Evolutionary conservation across 768 basidiomycete genomes (phyloP).

Genomic region (Rhodosporidiobolus odoratus): DNA sequence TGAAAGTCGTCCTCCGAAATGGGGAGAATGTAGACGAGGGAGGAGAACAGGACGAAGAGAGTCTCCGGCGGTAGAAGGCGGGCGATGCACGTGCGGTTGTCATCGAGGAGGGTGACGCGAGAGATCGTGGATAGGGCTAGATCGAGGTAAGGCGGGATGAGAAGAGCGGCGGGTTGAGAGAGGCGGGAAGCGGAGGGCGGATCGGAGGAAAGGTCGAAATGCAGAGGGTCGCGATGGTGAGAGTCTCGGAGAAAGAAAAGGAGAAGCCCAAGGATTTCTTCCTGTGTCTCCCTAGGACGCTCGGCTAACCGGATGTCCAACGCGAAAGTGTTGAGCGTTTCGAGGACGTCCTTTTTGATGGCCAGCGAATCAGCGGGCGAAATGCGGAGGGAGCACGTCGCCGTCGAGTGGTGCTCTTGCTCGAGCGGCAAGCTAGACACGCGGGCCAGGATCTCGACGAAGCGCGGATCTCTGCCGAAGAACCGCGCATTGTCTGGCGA

Average conservation of each 20-base stretch:
- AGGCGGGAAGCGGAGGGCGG: slow-evolving; percentile 5
- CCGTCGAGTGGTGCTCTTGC: not conserved
- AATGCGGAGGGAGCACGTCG: slow-evolving; percentile 57
- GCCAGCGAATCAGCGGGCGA: slow-evolving; percentile 66
- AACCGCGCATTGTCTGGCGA: slow-evolving; percentile 64
- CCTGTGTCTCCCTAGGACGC: slow-evolving; percentile 17
- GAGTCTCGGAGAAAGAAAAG: slow-evolving; percentile 46
- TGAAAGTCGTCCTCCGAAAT: slow-evolving; percentile 66
- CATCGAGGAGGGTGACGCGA: slow-evolving; percentile 68
- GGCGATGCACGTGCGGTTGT: slow-evolving; percentile 68
- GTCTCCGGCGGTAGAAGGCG: slow-evolving; percentile 57
- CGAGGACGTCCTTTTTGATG: slow-evolving; percentile 70
- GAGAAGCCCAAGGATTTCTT: slow-evolving; percentile 33
- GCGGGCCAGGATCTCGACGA: slow-evolving; percentile 64
- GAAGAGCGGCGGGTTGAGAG: slow-evolving; percentile 54
- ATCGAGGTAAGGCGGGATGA: slow-evolving; percentile 54
- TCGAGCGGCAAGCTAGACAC: slow-evolving; percentile 34
- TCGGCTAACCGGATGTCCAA: slow-evolving; percentile 54
- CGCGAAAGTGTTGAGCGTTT: slow-evolving; percentile 63
- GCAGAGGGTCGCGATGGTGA: slow-evolving; percentile 44
- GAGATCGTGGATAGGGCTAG: slow-evolving; percentile 78
- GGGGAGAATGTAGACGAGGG: slow-evolving; percentile 78
- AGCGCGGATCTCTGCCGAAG: slow-evolving; percentile 60
- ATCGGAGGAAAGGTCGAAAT: slow-evolving; percentile 27
- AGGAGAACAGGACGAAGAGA: slow-evolving; percentile 61